These are phyloP conservation scores for Ormosia semicastrata DNA, from an alignment of 306 rosid genomes.

Conservation along the genomic window DNA sequence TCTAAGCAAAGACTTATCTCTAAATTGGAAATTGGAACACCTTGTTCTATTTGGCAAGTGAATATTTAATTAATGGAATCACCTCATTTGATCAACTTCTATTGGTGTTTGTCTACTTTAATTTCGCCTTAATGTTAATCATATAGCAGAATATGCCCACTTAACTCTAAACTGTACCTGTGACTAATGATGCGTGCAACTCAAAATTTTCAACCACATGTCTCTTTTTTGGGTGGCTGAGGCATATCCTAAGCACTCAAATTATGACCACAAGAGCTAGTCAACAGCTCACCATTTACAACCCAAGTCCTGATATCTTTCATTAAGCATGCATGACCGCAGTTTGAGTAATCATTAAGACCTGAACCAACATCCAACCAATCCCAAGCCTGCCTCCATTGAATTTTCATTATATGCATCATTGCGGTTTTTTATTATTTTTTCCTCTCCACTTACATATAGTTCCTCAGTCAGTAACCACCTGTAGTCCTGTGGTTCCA, in stretches of 20 bases:
- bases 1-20: too few species aligned
- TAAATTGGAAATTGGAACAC: too few species aligned
- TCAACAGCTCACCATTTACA: neutral
- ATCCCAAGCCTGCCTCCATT: neutral
- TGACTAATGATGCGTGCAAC: neutral
- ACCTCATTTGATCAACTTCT: too few species aligned
- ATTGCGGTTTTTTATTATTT: neutral
- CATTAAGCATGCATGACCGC: neutral
- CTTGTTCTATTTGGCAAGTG: too few species aligned
- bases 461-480: neutral
- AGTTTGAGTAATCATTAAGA: constrained; percentile 2
- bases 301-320: neutral
- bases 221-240: neutral
- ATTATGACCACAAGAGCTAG: neutral
- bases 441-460: neutral
- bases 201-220: neutral
- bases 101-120: too few species aligned
- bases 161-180: neutral
- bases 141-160: neutral
- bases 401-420: neutral
- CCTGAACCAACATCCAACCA: neutral
- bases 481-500: neutral
- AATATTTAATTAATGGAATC: too few species aligned
- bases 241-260: neutral
- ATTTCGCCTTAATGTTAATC: neutral